Evolutionary conservation across 108 stramenopile genomes (phyloP), one percentile per base, ranked within the genome.

Genomic region (Cyclostephanos tholiformis): DNA sequence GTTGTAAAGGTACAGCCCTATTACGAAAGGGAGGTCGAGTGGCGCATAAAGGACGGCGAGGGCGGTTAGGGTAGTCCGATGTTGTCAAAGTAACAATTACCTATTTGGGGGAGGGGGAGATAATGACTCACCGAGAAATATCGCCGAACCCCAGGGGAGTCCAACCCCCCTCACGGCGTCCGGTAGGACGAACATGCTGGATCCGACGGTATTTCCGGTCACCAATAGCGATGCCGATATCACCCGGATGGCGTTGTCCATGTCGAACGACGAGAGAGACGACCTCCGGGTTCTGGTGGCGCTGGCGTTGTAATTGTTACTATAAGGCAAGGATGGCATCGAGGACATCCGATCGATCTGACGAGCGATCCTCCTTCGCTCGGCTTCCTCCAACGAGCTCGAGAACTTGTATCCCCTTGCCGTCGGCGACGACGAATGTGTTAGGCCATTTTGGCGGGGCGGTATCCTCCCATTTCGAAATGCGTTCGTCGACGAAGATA

Each of bases 171-270:
- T 75, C 16, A 84, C 84, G 13, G 89, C 53, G 32, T 86, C 85
- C 3, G 92, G 90, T 27, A 91, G 65, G 0, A 87, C 89, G 25
- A 92, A 75, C 71, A 84, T 82, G 11, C 84, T 65, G 8, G 90
- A 88, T 14, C 92, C 92, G n/a, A 93, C 86, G 8, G 92, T 91
- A 65, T 93, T 93, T 20, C 86, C 82, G 6, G 89, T 91, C 11
- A 93, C 80, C 44, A 93, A 63, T 5, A 91, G 41, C 16, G 89
- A 76, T 26, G 92, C 78, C 11, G 83, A 84, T 44, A 85, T 27
- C 6, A 87, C 83, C 38, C 67, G 52, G 20, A 51, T 39, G 2
- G 56, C 49, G 13, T 56, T 51, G 3, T 67, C 71, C 25, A 68
- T 12, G n/a, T 39, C 44, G 41, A 71, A 65, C 49, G 50, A 71